Evolutionary conservation across 1,284 basidiomycete species (phyloP).

Genomic region (Pseudomicrostroma phylloplanum): DNA sequence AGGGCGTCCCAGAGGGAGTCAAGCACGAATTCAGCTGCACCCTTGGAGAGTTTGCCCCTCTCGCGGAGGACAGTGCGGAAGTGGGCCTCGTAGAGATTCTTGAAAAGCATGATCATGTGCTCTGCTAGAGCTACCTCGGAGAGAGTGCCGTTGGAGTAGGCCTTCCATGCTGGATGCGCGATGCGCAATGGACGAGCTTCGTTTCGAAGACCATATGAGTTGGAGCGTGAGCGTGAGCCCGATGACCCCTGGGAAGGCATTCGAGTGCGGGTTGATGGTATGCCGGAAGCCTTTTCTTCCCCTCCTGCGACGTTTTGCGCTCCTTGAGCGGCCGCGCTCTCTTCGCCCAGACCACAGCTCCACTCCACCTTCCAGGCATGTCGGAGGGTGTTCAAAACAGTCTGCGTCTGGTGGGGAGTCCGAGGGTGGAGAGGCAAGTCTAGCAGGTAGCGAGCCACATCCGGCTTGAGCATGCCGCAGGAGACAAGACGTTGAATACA

Average conservation of each 20-base stretch:
- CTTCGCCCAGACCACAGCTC: constrained; percentile 41
- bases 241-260: constrained; percentile 12
- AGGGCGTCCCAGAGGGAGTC: background rate
- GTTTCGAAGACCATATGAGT: background rate
- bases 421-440: constrained; percentile 51
- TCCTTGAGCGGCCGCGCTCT: background rate
- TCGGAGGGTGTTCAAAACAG: constrained; percentile 48
- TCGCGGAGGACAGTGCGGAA: constrained; percentile 50
- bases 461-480: constrained; percentile 51
- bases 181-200: constrained; percentile 42
- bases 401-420: constrained; percentile 48
- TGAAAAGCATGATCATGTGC: constrained; percentile 50
- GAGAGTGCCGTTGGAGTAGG: constrained; percentile 49
- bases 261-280: background rate
- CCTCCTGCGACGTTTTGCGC: too few species aligned
- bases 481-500: constrained; percentile 53
- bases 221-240: too few species aligned
- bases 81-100: constrained; percentile 52
- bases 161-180: constrained; percentile 52
- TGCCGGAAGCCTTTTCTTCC: background rate
- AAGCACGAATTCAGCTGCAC: constrained; percentile 48
- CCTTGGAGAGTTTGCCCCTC: constrained; percentile 48
- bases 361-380: constrained; percentile 51
- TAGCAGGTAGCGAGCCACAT: constrained; percentile 51
- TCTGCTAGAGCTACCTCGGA: constrained; percentile 49